Conservation (phyloP, 805 yeast species). For the Wickerhamomyces pijperi region DNA sequence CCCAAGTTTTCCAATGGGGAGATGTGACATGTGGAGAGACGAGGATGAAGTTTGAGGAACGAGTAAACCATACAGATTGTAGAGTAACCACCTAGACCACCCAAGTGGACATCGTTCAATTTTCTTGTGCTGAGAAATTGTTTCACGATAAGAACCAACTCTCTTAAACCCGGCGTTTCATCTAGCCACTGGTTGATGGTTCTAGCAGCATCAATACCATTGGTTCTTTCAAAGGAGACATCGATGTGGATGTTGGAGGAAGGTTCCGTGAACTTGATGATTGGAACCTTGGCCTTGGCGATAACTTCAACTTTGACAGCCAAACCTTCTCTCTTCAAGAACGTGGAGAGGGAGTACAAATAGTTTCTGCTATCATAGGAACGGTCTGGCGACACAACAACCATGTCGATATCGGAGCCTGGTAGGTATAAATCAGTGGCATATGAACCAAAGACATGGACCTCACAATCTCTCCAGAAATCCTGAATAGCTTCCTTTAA, state of each 20-base stretch:
- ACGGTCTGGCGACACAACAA: slow-evolving; percentile 53
- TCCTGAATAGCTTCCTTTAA: slow-evolving; percentile 39
- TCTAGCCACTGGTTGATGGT: slow-evolving; percentile 66
- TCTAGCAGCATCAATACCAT: slow-evolving; percentile 76
- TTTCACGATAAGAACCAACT: slow-evolving; percentile 70
- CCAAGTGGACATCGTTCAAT: slow-evolving; percentile 79
- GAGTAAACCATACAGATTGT: slow-evolving; percentile 81
- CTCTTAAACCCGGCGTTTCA: slow-evolving; percentile 69
- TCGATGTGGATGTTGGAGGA: slow-evolving; percentile 66
- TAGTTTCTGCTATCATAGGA: slow-evolving; percentile 51
- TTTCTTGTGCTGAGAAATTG: slow-evolving; percentile 73
- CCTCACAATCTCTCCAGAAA: slow-evolving; percentile 71
- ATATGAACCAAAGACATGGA: slow-evolving; percentile 85
- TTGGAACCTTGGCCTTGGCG: slow-evolving; percentile 87
- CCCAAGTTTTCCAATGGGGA: slow-evolving; percentile 71
- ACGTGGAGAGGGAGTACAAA: slow-evolving; percentile 63
- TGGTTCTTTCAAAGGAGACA: slow-evolving; percentile 76
- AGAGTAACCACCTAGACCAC: slow-evolving; percentile 92
- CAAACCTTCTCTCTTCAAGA: slow-evolving; percentile 45
- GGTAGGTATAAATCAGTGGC: slow-evolving; percentile 92
- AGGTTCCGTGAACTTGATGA: slow-evolving; percentile 80
- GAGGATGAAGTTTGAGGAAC: slow-evolving; percentile 71
- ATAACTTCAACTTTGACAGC: slow-evolving; percentile 75
- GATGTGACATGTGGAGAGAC: slow-evolving; percentile 55
- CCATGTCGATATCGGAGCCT: slow-evolving; percentile 94